Evolutionary conservation across 1,139 yeast genomes (phyloP).

Genomic region (Saccharomycopsis hybrid): DNA sequence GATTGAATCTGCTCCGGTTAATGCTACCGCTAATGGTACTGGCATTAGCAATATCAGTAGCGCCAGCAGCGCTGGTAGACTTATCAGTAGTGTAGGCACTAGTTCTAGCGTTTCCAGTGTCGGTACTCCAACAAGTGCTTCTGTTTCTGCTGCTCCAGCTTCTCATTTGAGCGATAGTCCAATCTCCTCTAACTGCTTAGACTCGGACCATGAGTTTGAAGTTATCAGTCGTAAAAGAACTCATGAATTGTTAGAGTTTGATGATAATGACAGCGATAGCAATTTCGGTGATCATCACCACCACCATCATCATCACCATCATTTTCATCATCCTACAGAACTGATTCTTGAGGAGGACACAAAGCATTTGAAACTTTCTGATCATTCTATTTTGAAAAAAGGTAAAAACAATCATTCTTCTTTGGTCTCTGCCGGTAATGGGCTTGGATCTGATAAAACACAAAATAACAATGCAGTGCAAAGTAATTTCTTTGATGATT

Average conservation of each 20-base stretch:
- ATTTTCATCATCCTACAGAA: not conserved
- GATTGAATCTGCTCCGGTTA: not conserved
- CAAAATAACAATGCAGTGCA: not conserved
- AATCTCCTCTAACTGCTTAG: not conserved
- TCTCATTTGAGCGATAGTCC: not conserved
- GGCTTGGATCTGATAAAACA: too few relatives aligned
- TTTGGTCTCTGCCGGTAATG: not conserved
- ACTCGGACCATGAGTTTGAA: conserved; percentile 12
- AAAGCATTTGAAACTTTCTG: too few relatives aligned
- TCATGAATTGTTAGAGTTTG: conserved; percentile 19
- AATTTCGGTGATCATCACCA: not conserved
- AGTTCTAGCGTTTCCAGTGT: not conserved
- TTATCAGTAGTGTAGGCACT: not conserved
- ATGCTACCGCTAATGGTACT: not conserved
- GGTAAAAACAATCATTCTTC: not conserved
- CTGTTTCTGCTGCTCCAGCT: not conserved
- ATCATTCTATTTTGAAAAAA: too few relatives aligned
- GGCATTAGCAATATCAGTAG: not conserved
- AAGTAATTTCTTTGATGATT: conserved; percentile 13
- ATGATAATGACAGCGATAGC: conserved; percentile 1
- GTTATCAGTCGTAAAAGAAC: conserved; percentile 18
- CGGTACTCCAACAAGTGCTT: not conserved
- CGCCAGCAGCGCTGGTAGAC: not conserved
- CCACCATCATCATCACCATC: not conserved
- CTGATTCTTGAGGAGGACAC: not conserved